Evolutionary conservation across 257 asterid species (phyloP).

Genomic region (Solanum rostratum): DNA sequence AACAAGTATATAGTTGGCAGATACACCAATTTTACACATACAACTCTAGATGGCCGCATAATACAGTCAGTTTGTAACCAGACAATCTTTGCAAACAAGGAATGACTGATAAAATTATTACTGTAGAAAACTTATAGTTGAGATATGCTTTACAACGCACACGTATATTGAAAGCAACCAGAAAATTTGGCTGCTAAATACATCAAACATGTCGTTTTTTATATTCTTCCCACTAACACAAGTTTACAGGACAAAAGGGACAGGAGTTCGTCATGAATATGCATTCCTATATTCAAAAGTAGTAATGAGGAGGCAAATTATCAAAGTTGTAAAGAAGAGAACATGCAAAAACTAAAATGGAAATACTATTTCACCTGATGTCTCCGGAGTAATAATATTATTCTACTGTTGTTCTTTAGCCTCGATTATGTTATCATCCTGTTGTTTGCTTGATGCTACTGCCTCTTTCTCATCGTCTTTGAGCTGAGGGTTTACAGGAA

Average conservation of each 20-base stretch:
- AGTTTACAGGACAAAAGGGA: slow-evolving; percentile 59
- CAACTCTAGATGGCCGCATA: neutral
- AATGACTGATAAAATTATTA: neutral
- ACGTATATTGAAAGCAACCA: slow-evolving; percentile 12
- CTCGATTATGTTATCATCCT: no score
- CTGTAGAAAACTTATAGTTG: neutral
- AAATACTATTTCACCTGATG: neutral
- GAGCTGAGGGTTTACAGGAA: no score
- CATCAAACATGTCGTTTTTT: slow-evolving; percentile 9
- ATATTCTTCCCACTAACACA: slow-evolving; percentile 29
- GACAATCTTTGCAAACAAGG: neutral
- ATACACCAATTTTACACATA: neutral
- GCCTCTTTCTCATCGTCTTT: no score
- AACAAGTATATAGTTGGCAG: neutral
- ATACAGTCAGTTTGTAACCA: neutral
- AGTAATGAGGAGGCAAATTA: neutral
- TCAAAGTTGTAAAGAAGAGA: neutral
- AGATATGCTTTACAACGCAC: neutral
- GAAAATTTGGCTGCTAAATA: slow-evolving; percentile 15
- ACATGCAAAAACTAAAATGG: neutral
- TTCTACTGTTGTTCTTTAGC: no score
- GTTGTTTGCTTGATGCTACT: no score
- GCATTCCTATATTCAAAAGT: slow-evolving; percentile 24
- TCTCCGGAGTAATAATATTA: no score
- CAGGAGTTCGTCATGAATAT: slow-evolving; percentile 27